These are phyloP conservation scores for Aureobasidium zeae DNA, from an alignment of 2,329 filamentous ascomycete species.

Conservation along the genomic window DNA sequence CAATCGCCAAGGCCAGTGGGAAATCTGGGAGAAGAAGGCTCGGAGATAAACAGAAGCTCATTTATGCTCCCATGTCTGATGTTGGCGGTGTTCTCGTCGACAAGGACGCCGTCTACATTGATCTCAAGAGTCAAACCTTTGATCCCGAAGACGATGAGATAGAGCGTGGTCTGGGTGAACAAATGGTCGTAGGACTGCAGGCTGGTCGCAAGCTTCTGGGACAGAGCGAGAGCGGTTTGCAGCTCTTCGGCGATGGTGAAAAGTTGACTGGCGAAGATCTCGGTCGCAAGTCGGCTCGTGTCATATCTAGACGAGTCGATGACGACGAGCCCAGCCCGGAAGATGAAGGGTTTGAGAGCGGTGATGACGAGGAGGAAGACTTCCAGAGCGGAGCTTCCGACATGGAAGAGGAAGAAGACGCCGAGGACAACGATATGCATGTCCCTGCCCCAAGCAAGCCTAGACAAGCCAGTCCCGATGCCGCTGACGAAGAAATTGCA, in stretches of 20 bases:
- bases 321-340: conserved; percentile 44
- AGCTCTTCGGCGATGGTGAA: conserved; percentile 73
- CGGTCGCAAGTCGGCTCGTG: conserved; percentile 46
- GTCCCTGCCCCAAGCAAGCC: conserved; percentile 39
- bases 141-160: conserved; percentile 52
- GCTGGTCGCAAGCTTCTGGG: conserved; percentile 73
- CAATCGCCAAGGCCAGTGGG: conserved; percentile 71
- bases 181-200: conserved; percentile 85
- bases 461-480: conserved; percentile 38
- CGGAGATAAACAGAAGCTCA: conserved; percentile 91
- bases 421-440: conserved; percentile 18
- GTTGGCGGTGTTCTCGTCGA: conserved; percentile 93
- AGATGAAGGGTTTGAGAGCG: conserved; percentile 39
- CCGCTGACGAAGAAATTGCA: conserved; percentile 64
- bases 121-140: conserved; percentile 64
- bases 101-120: conserved; percentile 90
- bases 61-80: conserved; percentile 97
- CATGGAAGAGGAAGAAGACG: conserved; percentile 28
- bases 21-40: conserved; percentile 71
- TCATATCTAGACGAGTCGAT: conserved; percentile 41
- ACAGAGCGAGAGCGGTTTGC: conserved; percentile 70
- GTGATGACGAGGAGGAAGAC: conserved; percentile 51
- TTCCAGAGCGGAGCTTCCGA: conserved; percentile 44
- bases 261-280: conserved; percentile 49
- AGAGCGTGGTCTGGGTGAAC: conserved; percentile 86